Base-by-base conservation (phyloP, 352 stramenopile species). In the Globisporangium radiosum region DNA sequence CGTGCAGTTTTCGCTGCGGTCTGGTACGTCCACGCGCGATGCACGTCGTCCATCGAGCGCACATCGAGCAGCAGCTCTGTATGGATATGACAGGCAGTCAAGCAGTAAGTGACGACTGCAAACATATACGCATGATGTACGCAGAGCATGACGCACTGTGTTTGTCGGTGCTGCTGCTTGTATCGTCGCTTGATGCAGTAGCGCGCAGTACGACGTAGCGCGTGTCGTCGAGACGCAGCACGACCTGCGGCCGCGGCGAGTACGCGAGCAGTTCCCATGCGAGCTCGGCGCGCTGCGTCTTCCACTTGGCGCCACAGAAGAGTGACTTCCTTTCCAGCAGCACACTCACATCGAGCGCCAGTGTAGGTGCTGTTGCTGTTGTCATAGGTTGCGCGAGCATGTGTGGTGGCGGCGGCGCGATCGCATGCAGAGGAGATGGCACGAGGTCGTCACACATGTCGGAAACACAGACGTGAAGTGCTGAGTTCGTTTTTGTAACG, bases 301-400 rank as follows among this genome's bases (percentile, higher is more conserved):
- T 42, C 63, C 73, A 82, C 49, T 72, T 72, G 38, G 73, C 69
- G 47, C 66, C 63, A 57, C 59, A 70, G 64, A 82, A 82, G 39
- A 71, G 60, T 33, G 56, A 65, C 36, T 65, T 73, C 40, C 55
- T 55, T 62, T 80, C 71, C 53, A 65, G 52, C 13, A 81, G 65
- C 58, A 79, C 67, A 62, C 69, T 75, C 47, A 45, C 70, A 14
- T 52, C 40, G 39, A 67, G 57, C 52, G 71, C 59, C 47, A 78
- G 65, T 15, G 17, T 15, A 25, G 19, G 19, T 25, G 19, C 19
- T 25, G 19, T 25, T 25, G 19, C 19, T 25, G 19, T 25, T 25
- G 19, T 25, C 19, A 25, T 25, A 25, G 19, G 19, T 25, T 25
- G 19, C 1, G 19, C 19, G 19, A 25, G 19, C 19, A 25, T 25